Evolutionary conservation across 768 basidiomycete genomes (phyloP).

Genomic region (Russula compacta): DNA sequence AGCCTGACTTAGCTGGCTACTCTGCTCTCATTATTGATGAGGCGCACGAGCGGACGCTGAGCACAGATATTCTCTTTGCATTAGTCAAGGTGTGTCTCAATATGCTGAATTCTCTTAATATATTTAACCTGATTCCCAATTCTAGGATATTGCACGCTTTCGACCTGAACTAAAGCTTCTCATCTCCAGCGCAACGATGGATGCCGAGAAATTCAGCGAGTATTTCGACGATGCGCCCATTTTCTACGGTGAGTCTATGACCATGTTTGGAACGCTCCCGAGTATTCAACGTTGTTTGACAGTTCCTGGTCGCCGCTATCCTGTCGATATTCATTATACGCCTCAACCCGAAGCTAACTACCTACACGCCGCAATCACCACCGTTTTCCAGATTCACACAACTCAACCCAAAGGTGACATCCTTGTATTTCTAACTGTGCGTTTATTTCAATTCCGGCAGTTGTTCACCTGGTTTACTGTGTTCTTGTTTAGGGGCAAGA

Average conservation of each 20-base stretch:
- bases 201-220: slow-evolving; percentile 95
- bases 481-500: slow-evolving; percentile 74
- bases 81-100: slow-evolving; percentile 81
- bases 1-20: slow-evolving; percentile 93
- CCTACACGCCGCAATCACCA: slow-evolving; percentile 96
- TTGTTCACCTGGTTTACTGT: slow-evolving; percentile 4
- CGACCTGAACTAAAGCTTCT: slow-evolving; percentile 87
- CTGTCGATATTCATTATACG: slow-evolving; percentile 98
- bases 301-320: slow-evolving; percentile 96
- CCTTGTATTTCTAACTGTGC: slow-evolving; percentile 89
- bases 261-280: neutral
- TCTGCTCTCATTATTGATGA: slow-evolving; percentile 96
- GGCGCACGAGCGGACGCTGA: slow-evolving; percentile 94
- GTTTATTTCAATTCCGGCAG: slow-evolving; percentile 22
- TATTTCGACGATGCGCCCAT: slow-evolving; percentile 97
- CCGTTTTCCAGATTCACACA: slow-evolving; percentile 97
- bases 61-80: slow-evolving; percentile 97
- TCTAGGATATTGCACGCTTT: slow-evolving; percentile 91
- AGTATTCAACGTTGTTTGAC: neutral
- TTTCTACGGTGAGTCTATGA: slow-evolving; percentile 62
- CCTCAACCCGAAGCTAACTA: slow-evolving; percentile 99
- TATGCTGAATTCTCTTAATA: slow-evolving; percentile 8
- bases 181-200: slow-evolving; percentile 95
- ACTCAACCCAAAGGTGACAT: slow-evolving; percentile 98
- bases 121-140: slow-evolving; percentile 24